Conservation (phyloP, 169 alveolate genomes). For the Cryptosporidium ryanae region DNA sequence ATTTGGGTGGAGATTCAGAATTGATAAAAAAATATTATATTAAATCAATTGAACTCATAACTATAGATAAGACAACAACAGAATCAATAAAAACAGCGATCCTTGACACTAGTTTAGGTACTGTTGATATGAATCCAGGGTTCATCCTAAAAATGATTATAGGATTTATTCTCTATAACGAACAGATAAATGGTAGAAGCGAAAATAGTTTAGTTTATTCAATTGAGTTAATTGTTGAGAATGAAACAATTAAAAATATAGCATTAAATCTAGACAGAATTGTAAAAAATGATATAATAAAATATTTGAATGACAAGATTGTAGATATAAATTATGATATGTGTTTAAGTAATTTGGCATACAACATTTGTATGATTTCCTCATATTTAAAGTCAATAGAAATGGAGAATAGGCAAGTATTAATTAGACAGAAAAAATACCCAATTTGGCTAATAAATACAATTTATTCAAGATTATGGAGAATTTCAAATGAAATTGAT, state of each 20-base stretch:
- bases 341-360: conserved; percentile 29
- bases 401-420: not conserved
- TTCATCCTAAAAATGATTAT: conserved; percentile 31
- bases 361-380: conserved; percentile 53
- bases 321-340: conserved; percentile 18
- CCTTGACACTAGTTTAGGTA: not conserved
- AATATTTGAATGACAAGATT: conserved; percentile 12
- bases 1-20: conserved; percentile 33
- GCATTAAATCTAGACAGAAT: conserved; percentile 7
- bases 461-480: conserved; percentile 36
- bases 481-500: conserved; percentile 19
- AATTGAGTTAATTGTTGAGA: conserved; percentile 25
- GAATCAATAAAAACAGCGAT: not conserved
- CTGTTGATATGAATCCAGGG: not conserved
- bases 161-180: conserved; percentile 31
- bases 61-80: not conserved
- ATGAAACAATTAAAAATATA: conserved; percentile 12
- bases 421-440: conserved; percentile 18
- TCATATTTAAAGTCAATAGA: conserved; percentile 62
- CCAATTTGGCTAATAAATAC: conserved; percentile 29
- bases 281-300: not conserved
- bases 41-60: conserved; percentile 30
- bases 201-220: not conserved
- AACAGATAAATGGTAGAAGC: conserved; percentile 31
- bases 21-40: conserved; percentile 14